phyloP scores from a whole-genome alignment of 352 stramenopile genomes.

The Elongisporangium senticosum region DNA sequence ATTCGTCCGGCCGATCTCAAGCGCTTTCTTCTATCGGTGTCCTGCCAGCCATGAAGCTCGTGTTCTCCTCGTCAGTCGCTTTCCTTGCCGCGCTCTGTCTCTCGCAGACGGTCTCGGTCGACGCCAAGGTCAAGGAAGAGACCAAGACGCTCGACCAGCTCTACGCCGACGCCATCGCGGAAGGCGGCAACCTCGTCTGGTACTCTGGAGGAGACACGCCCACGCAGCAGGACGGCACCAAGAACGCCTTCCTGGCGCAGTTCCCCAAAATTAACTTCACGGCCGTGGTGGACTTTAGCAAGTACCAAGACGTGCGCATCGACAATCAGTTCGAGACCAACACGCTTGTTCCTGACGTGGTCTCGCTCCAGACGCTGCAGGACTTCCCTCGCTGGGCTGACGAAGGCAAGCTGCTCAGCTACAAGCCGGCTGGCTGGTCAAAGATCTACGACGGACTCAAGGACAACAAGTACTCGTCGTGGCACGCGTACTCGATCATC shows the following conservation, averaged over 20 bases:
- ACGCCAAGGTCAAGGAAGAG: slow-evolving; percentile 21
- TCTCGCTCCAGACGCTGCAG: slow-evolving; percentile 49
- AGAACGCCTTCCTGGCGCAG: slow-evolving; percentile 17
- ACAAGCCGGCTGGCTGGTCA: slow-evolving; percentile 50
- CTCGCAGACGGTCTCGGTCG: background rate
- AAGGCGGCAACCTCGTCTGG: slow-evolving; percentile 47
- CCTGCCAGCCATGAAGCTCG: too few species aligned
- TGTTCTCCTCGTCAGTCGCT: too few species aligned
- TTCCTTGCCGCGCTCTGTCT: too few species aligned
- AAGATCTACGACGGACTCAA: slow-evolving; percentile 46
- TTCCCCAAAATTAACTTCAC: slow-evolving; percentile 63
- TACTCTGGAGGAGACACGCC: slow-evolving; percentile 36
- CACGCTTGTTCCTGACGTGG: slow-evolving; percentile 33
- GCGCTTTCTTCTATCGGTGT: too few species aligned
- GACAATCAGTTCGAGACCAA: slow-evolving; percentile 55
- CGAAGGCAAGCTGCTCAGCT: slow-evolving; percentile 35
- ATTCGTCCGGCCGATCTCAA: too few species aligned
- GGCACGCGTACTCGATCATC: slow-evolving; percentile 30
- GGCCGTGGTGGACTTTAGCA: slow-evolving; percentile 47
- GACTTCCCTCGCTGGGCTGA: slow-evolving; percentile 45
- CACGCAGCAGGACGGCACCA: slow-evolving; percentile 17
- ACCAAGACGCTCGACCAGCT: slow-evolving; percentile 38
- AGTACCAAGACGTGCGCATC: slow-evolving; percentile 51
- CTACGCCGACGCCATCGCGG: slow-evolving; percentile 37
- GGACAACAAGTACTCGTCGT: slow-evolving; percentile 10